Evolutionary conservation across 208 protist genomes (phyloP).

Genomic region (Leishmania amazonensis): DNA sequence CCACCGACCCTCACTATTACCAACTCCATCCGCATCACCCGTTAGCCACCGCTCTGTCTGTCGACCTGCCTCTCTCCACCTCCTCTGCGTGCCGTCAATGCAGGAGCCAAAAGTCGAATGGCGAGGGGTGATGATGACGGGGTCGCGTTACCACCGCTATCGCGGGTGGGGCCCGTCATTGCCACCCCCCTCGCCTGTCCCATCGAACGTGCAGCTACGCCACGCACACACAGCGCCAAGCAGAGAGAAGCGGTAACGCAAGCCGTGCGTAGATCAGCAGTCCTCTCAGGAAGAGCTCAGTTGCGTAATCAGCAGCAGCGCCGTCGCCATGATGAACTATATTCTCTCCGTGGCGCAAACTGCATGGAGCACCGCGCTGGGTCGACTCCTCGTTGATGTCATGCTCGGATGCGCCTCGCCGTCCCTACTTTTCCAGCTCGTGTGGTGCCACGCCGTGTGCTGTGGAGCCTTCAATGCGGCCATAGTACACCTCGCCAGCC

Average conservation of each 20-base stretch:
- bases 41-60: background rate
- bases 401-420: background rate
- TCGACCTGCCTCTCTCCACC: background rate
- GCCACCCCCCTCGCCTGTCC: background rate
- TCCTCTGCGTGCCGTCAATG: background rate
- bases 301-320: background rate
- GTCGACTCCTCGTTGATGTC: background rate
- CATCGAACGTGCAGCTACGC: background rate
- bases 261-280: background rate
- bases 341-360: background rate
- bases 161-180: background rate
- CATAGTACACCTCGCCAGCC: background rate
- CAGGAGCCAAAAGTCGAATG: background rate
- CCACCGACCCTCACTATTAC: background rate
- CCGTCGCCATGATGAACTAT: background rate
- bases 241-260: background rate
- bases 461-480: background rate
- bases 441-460: background rate
- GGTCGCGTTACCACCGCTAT: background rate
- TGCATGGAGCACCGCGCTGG: background rate
- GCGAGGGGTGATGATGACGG: background rate
- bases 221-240: background rate
- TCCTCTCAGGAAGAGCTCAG: background rate
- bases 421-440: background rate
- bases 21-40: background rate